Evolutionary conservation across 371 early-diverging fungal genomes (phyloP).

Genomic region (Syncephalastrum sp.): DNA sequence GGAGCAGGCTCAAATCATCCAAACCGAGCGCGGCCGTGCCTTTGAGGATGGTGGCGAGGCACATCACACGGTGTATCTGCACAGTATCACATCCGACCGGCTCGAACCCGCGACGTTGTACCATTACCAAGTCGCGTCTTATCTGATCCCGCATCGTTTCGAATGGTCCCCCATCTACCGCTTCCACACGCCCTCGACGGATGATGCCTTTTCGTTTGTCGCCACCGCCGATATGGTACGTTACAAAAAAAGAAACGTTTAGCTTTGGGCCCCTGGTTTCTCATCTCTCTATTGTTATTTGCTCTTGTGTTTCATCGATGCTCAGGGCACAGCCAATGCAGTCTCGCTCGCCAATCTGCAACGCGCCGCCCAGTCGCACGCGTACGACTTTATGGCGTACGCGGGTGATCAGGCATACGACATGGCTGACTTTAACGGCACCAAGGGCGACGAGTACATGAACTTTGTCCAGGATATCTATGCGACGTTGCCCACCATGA

Average conservation of each 20-base stretch:
- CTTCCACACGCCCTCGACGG: constrained; percentile 15
- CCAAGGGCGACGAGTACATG: constrained; percentile 30
- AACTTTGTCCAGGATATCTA: constrained; percentile 25
- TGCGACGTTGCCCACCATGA: constrained; percentile 24
- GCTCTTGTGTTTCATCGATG: not conserved
- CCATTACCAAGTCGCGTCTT: constrained; percentile 24
- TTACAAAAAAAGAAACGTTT: not conserved
- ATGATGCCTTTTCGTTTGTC: constrained; percentile 19
- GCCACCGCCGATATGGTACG: constrained; percentile 32
- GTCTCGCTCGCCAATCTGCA: constrained; percentile 26
- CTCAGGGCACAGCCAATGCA: constrained; percentile 31
- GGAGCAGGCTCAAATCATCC: not conserved
- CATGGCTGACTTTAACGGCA: constrained; percentile 27
- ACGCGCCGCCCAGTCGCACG: constrained; percentile 19
- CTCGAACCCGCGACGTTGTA: constrained; percentile 23
- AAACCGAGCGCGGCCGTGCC: constrained; percentile 15
- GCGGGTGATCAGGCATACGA: constrained; percentile 30
- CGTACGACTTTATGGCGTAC: constrained; percentile 34
- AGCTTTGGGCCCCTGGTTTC: not conserved
- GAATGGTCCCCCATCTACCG: constrained; percentile 13
- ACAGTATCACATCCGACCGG: constrained; percentile 22
- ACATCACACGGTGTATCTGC: constrained; percentile 31
- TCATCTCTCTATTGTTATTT: not conserved
- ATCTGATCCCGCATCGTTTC: not conserved
- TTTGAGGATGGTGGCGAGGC: constrained; percentile 38